Base-by-base conservation (phyloP, 2,329 filamentous ascomycete species). In the Aspergillus novoparasiticus region DNA sequence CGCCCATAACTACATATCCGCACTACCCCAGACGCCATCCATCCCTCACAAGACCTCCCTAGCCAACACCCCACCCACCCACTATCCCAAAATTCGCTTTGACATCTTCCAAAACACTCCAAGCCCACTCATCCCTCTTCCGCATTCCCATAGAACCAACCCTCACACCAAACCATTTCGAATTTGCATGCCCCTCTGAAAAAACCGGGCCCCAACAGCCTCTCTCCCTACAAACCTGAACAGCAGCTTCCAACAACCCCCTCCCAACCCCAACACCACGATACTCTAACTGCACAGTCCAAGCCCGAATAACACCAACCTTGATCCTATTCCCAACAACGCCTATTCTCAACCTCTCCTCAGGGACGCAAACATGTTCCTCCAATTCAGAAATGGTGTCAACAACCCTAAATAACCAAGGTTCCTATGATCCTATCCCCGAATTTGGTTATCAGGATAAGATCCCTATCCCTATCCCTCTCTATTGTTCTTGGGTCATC, bases 251-350 rank as follows among this genome's bases (percentile, higher is more conserved):
- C 55, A 97, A 81, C 71, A 97, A 78, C 36, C 88, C 89, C 46
- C 81, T 84, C 3, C 93, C 93, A 28, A 96, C 82, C 0, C 93
- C 92, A 66, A 87, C 86, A 36, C 86, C 83, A 30, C 93, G 85
- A 75, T 92, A 93, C 68, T 84, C 83, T 57, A 88, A 79, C 73
- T 84, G 84, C 1, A 93, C 91, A 2, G 92, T 94, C 93, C 93
- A 97, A 1, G 91, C 93, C 32, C 91, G 86, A 62, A 97, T 89
- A 55, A 93, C 81, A 46, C 66, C 69, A 28, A 46, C 12, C 1
- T 1, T 48, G 23, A 6, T 11, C 45, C 21, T 4, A 34, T 4
- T 12, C 39, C 16, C 14, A 39, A 39, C 5, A 16, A 16, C 32
- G 4, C 14, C 34, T 6, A 16, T 36, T 3, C 6, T 41, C 16